phyloP scores from a whole-genome alignment of 345 rosid species.

The Tarenaya hassleriana region DNA sequence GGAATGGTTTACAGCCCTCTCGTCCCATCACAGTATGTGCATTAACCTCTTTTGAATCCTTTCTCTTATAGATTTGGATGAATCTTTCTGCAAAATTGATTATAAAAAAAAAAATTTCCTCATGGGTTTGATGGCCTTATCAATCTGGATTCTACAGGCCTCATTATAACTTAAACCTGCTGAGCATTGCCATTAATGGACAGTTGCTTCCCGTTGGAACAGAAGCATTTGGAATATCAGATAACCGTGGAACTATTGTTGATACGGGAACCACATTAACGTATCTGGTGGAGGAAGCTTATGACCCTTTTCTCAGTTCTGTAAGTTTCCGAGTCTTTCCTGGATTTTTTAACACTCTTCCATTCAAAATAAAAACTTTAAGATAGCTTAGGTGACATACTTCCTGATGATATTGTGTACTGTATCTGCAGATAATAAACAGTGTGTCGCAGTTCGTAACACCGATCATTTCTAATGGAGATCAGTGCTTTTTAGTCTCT shows the following conservation, averaged over 20 bases:
- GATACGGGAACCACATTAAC: constrained; percentile 99
- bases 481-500: constrained; percentile 71
- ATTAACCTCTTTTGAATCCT: background rate
- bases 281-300: constrained; percentile 81
- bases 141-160: constrained; percentile 81
- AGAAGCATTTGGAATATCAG: constrained; percentile 57
- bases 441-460: constrained; percentile 55
- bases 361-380: constrained; percentile 9
- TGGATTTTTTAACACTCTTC: background rate
- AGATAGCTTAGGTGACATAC: too few relatives aligned
- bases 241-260: constrained; percentile 76
- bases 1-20: constrained; percentile 88
- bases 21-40: constrained; percentile 71
- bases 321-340: constrained; percentile 52
- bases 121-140: too few relatives aligned
- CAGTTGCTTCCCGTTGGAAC: constrained; percentile 60
- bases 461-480: constrained; percentile 61
- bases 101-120: background rate
- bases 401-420: background rate
- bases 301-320: constrained; percentile 65
- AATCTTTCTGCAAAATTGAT: too few relatives aligned
- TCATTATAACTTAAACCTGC: constrained; percentile 85
- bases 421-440: constrained; percentile 48
- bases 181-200: constrained; percentile 69
- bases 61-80: background rate